Base-by-base conservation (phyloP, 2,329 filamentous ascomycete genomes). In the Aspergillus neoniger region DNA sequence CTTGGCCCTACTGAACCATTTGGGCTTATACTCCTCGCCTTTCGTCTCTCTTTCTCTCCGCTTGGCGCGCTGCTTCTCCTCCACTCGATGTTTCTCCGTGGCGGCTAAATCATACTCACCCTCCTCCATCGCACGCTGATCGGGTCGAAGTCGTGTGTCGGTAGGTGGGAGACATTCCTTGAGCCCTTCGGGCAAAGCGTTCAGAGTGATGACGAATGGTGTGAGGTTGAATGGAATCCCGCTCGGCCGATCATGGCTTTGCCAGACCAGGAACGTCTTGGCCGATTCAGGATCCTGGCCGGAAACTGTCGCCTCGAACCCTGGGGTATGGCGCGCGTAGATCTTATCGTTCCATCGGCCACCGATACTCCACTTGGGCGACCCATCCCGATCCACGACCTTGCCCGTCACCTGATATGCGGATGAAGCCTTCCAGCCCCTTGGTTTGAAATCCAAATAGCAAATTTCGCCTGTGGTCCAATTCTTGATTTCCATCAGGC, bases 301-400 rank as follows among this genome's bases (percentile, higher is more conserved):
- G 76, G 86, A 71, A 47, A 73, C 69, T 57, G 73, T 59, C 23
- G 84, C 91, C 74, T 98, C 92, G 72, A 90, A 97, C 4, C 94
- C 95, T 0, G 94, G 93, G 0, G 94, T 97, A 65, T 94, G 84
- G 28, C 95, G 91, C 5, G 94, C 95, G 74, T 97, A 99, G 60
- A 99, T 88, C 77, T 94, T 96, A 73, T 96, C 95, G 76, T 98
- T 98, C 95, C 95, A 99, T 38, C 92, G 88, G 1, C 95, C 95
- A 43, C 94, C 95, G 62, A 99, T 87, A 73, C 89, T 93, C 85
- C 95, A 93, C 55, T 90, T 87, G 8, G 95, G 91, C 38, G 88
- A 86, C n/a, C 92, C 92, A 50, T 87, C 81, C 4, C 85, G 82
- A 70, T 95, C 93, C 54, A 93, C 82, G 4, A 97, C 89, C 77